phyloP scores from a whole-genome alignment of 768 basidiomycete species.

The Russula abietina region DNA sequence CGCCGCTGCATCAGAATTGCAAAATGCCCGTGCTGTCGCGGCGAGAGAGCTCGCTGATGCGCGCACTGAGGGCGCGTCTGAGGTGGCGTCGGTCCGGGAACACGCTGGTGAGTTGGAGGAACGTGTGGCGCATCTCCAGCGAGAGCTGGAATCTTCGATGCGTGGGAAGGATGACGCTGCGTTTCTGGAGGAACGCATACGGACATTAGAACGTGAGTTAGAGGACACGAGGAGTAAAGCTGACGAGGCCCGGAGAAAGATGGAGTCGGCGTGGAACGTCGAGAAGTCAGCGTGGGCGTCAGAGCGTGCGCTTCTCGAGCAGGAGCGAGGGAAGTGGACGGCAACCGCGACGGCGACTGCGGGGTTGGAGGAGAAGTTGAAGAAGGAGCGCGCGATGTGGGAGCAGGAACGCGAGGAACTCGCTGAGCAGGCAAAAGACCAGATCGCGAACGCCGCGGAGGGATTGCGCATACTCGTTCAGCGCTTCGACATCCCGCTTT shows the following conservation, averaged over 20 bases:
- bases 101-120: conserved; percentile 34
- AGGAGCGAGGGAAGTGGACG: conserved; percentile 39
- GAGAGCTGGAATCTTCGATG: conserved; percentile 49
- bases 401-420: conserved; percentile 48
- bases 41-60: not conserved
- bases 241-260: conserved; percentile 6
- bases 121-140: conserved; percentile 35
- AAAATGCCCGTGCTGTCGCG: conserved; percentile 47
- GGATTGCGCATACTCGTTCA: conserved; percentile 48
- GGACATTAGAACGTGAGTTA: conserved; percentile 12
- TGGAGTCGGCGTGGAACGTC: not conserved
- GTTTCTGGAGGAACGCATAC: conserved; percentile 7
- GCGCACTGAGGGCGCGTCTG: not conserved
- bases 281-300: conserved; percentile 35
- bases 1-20: conserved; percentile 43
- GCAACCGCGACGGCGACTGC: conserved; percentile 34
- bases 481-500: conserved; percentile 51
- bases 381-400: conserved; percentile 42
- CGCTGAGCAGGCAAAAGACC: conserved; percentile 38
- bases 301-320: conserved; percentile 36
- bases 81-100: not conserved
- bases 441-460: conserved; percentile 47
- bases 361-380: conserved; percentile 37
- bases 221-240: not conserved
- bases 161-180: conserved; percentile 33